Percentiles rank a stretch among this genome's conserved stretches.
phyloP scores from a whole-genome alignment of 352 stramenopile species.

The Pythium scleroteichum region DNA sequence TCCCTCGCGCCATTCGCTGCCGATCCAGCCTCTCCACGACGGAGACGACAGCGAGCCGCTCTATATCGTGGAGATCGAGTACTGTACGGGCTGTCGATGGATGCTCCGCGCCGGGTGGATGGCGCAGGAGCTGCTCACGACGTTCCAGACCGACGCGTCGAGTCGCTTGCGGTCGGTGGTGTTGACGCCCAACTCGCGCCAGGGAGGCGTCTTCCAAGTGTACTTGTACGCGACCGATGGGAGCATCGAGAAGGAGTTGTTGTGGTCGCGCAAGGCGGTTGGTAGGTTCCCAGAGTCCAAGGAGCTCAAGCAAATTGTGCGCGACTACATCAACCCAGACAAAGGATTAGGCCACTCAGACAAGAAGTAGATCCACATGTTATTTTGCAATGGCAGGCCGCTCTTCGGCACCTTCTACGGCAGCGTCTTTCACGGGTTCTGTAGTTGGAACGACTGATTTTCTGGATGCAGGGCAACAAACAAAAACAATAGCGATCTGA shows the following conservation, averaged over 20 bases:
- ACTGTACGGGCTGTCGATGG: conserved; percentile 91
- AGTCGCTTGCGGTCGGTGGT: conserved; percentile 56
- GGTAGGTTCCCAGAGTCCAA: conserved; percentile 91
- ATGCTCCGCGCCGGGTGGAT: conserved; percentile 89
- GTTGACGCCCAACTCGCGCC: conserved; percentile 57
- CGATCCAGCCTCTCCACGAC: conserved; percentile 5
- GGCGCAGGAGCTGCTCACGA: conserved; percentile 91
- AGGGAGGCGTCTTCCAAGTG: conserved; percentile 71
- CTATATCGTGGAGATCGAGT: conserved; percentile 88
- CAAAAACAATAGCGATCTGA: too few species aligned
- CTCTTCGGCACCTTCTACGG: neutral
- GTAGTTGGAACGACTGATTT: conserved; percentile 23
- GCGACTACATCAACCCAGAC: conserved; percentile 83
- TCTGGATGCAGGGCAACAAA: conserved; percentile 1
- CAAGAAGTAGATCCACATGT: conserved; percentile 47
- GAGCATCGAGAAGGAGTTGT: conserved; percentile 49
- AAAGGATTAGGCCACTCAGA: conserved; percentile 86
- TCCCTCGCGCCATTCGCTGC: conserved; percentile 16
- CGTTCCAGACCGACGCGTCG: conserved; percentile 80
- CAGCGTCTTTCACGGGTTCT: neutral
- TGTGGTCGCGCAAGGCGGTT: conserved; percentile 85
- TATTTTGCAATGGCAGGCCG: conserved; percentile 1
- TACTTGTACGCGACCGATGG: conserved; percentile 46
- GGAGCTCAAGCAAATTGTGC: conserved; percentile 91
- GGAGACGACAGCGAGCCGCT: conserved; percentile 22